phyloP scores from a whole-genome alignment of 2,329 filamentous ascomycete genomes.

The Biscogniauxia mediterranea region DNA sequence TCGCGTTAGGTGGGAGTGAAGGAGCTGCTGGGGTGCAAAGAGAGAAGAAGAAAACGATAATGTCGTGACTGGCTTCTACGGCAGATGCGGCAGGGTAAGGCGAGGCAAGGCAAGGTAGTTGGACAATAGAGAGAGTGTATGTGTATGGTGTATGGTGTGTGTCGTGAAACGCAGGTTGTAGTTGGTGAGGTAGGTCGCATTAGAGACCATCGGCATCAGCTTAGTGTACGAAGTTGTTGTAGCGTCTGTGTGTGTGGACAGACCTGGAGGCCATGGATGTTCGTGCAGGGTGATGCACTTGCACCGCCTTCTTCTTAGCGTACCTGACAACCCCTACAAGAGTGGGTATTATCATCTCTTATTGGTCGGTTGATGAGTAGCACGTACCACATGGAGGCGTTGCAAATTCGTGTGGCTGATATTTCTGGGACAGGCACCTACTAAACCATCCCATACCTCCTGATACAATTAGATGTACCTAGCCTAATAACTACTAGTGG shows the following conservation, averaged over 20 bases:
- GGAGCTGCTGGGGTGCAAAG: not conserved
- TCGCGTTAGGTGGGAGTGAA: not conserved
- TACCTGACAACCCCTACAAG: not conserved
- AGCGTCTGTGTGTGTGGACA: not conserved
- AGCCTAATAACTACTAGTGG: too few relatives aligned
- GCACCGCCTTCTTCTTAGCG: not conserved
- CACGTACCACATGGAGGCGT: not conserved
- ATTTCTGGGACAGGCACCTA: not conserved
- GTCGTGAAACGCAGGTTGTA: not conserved
- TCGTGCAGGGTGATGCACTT: not conserved
- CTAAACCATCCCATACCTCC: not conserved
- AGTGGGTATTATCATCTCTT: not conserved
- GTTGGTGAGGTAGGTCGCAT: not conserved
- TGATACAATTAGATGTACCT: too few relatives aligned
- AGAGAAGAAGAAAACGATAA: not conserved
- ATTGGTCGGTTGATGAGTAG: not conserved
- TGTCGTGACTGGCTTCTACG: not conserved
- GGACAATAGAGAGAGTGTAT: not conserved
- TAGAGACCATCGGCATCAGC: not conserved
- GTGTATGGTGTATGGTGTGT: not conserved
- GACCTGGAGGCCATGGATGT: not conserved
- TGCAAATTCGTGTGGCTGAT: not conserved
- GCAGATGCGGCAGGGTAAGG: not conserved
- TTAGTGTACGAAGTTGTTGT: not conserved
- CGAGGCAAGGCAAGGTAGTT: not conserved